A percentile compares a stretch with the other conserved stretches of the same genome.
Conservation (phyloP, 1,284 basidiomycete genomes). For the Sporisorium exsertum region DNA sequence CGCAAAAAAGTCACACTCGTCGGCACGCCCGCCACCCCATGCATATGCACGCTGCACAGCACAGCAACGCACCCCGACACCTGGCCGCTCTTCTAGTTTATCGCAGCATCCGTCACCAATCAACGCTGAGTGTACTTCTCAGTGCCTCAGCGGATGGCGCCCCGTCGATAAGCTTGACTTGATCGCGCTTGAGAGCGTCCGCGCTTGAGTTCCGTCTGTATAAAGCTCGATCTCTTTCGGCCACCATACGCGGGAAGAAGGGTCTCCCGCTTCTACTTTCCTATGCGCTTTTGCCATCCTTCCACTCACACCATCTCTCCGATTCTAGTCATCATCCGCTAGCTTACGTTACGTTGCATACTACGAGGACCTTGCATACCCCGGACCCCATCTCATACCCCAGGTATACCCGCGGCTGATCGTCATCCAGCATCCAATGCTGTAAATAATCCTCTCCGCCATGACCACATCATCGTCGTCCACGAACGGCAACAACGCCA, state of each 20-base stretch:
- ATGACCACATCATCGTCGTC: slow-evolving; percentile 7
- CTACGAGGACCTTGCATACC: slow-evolving; percentile 1
- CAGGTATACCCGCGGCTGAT: neutral
- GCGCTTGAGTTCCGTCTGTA: slow-evolving; percentile 37
- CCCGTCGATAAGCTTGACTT: slow-evolving; percentile 2
- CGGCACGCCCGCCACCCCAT: no score
- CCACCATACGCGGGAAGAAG: slow-evolving; percentile 13
- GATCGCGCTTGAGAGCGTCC: slow-evolving; percentile 2
- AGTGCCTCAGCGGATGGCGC: neutral
- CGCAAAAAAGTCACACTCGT: neutral
- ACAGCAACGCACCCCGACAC: no score
- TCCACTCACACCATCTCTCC: neutral
- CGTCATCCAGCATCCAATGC: neutral
- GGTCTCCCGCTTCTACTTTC: neutral
- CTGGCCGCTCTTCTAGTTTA: neutral
- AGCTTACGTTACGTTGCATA: slow-evolving; percentile 5
- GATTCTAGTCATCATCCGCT: neutral
- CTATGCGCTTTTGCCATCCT: neutral
- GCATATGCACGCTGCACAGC: neutral
- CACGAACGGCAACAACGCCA: neutral
- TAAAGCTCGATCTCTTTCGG: slow-evolving; percentile 8
- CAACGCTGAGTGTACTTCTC: neutral
- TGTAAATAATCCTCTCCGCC: neutral
- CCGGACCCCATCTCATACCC: neutral
- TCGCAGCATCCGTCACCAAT: neutral